A percentile compares a stretch with the other conserved stretches of the same genome.
Conservation (phyloP, 257 asterid species). For the Solanum etuberosum region DNA sequence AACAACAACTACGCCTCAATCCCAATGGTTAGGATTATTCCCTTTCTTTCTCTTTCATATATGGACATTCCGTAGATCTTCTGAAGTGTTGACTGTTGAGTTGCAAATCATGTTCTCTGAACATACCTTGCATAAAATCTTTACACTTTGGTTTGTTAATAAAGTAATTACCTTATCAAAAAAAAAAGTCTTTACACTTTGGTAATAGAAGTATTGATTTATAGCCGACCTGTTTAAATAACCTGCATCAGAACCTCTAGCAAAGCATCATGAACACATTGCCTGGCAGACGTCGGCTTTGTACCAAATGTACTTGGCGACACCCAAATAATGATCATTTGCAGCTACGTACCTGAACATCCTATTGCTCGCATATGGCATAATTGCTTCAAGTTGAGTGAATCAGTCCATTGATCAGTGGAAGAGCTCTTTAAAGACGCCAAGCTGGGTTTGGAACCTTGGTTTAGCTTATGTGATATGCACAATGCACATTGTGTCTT, state of each 20-base stretch:
- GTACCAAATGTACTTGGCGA: not conserved
- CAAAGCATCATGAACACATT: not conserved
- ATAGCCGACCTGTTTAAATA: not conserved
- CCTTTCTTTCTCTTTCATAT: not conserved
- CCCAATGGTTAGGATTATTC: not conserved
- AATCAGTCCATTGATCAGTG: not conserved
- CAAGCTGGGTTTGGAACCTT: not conserved
- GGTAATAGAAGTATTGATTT: not conserved
- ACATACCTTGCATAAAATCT: not conserved
- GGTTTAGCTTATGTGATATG: not conserved
- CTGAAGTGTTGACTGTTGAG: not conserved
- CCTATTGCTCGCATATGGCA: not conserved
- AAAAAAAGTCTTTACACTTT: not conserved
- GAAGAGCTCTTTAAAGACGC: not conserved
- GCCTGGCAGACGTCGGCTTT: not conserved
- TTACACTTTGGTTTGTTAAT: not conserved
- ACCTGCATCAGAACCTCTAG: not conserved
- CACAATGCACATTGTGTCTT: not conserved
- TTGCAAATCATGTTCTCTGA: not conserved
- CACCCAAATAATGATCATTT: not conserved
- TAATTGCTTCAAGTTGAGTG: not conserved
- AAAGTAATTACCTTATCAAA: not conserved
- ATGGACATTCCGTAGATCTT: not conserved
- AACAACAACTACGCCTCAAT: not conserved
- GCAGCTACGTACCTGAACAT: not conserved